These are phyloP conservation scores for Trichosphaerium sp. DNA, from an alignment of 78 protist species.

Conservation along the genomic window DNA sequence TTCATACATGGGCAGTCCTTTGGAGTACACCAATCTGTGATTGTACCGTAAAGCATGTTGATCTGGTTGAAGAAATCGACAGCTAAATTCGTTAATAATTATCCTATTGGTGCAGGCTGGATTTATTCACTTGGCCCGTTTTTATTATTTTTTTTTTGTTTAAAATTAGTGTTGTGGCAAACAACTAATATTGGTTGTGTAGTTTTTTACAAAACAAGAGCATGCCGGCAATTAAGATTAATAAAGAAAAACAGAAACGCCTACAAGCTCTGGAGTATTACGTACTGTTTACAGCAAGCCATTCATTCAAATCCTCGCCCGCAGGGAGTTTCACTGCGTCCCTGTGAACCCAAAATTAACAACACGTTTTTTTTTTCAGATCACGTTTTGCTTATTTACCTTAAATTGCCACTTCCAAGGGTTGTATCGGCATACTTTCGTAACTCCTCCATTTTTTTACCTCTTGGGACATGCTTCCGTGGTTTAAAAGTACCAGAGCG, in stretches of 20 bases:
- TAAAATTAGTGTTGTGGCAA: neutral
- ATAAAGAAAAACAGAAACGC: neutral
- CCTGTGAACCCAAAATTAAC: too few species aligned
- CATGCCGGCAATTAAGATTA: too few species aligned
- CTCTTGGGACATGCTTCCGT: constrained; percentile 38
- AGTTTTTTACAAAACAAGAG: too few species aligned
- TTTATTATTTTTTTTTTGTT: neutral
- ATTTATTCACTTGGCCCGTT: neutral
- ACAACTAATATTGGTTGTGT: too few species aligned
- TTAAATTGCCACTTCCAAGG: constrained; percentile 56
- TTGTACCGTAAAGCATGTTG: constrained; percentile 88
- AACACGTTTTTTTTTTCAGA: too few species aligned
- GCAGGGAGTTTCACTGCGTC: constrained; percentile 86
- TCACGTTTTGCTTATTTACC: too few species aligned
- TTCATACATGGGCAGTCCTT: constrained; percentile 84
- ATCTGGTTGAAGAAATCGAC: constrained; percentile 95
- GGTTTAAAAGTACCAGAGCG: constrained; percentile 66
- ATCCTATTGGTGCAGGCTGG: too few species aligned
- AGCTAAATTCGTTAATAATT: too few species aligned
- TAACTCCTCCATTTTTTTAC: constrained; percentile 35
- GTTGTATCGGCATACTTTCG: constrained; percentile 61
- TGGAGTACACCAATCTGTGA: constrained; percentile 92
- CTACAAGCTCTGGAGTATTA: neutral
- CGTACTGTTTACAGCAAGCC: constrained; percentile 93
- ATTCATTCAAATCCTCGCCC: constrained; percentile 90